Conservation (phyloP, 1,284 basidiomycete species). For the Sparassis latifolia region DNA sequence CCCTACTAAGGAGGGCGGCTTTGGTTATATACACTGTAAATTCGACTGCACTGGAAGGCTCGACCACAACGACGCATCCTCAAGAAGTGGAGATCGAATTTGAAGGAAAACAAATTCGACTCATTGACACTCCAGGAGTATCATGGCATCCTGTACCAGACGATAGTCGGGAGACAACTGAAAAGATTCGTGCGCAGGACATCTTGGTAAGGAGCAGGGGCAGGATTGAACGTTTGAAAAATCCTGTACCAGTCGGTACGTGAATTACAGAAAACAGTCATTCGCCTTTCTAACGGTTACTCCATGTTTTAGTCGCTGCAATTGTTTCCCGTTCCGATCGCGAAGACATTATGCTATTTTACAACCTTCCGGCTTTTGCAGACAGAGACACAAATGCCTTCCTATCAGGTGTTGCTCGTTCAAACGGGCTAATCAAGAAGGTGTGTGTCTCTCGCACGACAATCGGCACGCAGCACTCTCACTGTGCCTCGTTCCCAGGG, state of each 20-base stretch:
- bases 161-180: conserved; percentile 37
- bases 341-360: conserved; percentile 86
- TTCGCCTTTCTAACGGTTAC: not conserved
- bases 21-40: conserved; percentile 59
- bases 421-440: conserved; percentile 79
- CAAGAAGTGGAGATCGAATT: conserved; percentile 54
- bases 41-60: conserved; percentile 43
- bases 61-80: conserved; percentile 65
- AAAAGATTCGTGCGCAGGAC: conserved; percentile 53
- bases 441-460: conserved; percentile 28
- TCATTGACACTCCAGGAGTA: conserved; percentile 86
- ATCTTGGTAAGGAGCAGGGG: conserved; percentile 77
- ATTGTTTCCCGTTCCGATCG: conserved; percentile 69
- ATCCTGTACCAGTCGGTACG: conserved; percentile 73
- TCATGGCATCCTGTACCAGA: conserved; percentile 43
- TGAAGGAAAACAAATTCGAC: conserved; percentile 40
- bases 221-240: conserved; percentile 84
- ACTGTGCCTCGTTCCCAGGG: conserved; percentile 35
- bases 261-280: conserved; percentile 5
- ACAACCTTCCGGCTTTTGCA: conserved; percentile 83
- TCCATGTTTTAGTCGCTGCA: conserved; percentile 47
- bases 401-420: conserved; percentile 78
- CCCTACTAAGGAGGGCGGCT: conserved; percentile 49
- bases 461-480: not conserved
- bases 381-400: conserved; percentile 70